These are phyloP conservation scores for Mycena haematopus DNA, from an alignment of 768 basidiomycete species.

Conservation along the genomic window DNA sequence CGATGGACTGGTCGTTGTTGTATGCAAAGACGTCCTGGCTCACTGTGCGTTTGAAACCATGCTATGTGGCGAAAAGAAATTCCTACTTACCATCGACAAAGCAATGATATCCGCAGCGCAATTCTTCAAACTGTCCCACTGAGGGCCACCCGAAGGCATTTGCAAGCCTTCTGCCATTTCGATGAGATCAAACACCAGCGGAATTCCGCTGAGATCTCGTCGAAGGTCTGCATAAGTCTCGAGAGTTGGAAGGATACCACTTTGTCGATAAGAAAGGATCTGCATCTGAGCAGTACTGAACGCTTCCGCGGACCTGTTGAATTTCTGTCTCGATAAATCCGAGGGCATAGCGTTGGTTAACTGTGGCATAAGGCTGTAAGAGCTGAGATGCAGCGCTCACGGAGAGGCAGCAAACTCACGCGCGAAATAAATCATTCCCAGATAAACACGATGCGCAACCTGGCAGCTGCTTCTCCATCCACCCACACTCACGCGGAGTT, in stretches of 20 bases:
- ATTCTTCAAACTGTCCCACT: conserved; percentile 41
- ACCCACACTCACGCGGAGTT: conserved; percentile 28
- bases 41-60: conserved; percentile 14
- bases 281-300: conserved; percentile 44
- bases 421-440: conserved; percentile 41
- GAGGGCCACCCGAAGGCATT: conserved; percentile 26
- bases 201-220: conserved; percentile 55
- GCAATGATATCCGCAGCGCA: conserved; percentile 57
- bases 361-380: conserved; percentile 46
- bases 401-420: conserved; percentile 38
- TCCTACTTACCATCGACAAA: conserved; percentile 54
- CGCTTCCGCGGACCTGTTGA: conserved; percentile 42
- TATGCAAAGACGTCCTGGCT: conserved; percentile 67
- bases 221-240: conserved; percentile 54
- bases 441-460: conserved; percentile 24
- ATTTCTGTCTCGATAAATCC: conserved; percentile 49
- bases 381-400: neutral
- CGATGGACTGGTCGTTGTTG: conserved; percentile 49
- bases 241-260: conserved; percentile 44
- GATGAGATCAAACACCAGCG: conserved; percentile 58
- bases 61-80: neutral
- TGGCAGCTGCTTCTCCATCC: conserved; percentile 17
- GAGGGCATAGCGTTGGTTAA: conserved; percentile 40
- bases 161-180: conserved; percentile 46
- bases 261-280: conserved; percentile 34